These are phyloP conservation scores for Microdochium trichocladiopsis DNA, from an alignment of 2,329 filamentous ascomycete species.

Conservation along the genomic window DNA sequence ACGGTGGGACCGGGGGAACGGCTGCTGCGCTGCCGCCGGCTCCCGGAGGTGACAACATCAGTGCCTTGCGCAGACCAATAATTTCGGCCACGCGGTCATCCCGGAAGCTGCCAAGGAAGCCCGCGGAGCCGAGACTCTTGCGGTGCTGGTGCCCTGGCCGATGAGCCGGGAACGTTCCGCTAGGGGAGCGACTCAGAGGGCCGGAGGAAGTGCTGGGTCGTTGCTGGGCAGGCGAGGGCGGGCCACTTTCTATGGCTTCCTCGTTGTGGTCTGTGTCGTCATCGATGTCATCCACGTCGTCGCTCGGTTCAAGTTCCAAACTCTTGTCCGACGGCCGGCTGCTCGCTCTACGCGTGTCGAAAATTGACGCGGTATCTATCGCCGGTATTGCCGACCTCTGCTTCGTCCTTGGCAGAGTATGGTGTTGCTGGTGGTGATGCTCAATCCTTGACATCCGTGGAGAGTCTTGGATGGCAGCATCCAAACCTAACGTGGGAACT, in stretches of 20 bases:
- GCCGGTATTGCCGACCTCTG: background rate
- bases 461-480: background rate
- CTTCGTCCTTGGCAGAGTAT: constrained; percentile 1
- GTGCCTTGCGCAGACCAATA: constrained; percentile 12
- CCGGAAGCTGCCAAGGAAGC: constrained; percentile 17
- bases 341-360: background rate
- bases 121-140: constrained; percentile 21
- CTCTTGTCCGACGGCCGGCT: too few relatives aligned
- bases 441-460: background rate
- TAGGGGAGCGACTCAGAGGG: background rate
- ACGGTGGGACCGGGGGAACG: background rate
- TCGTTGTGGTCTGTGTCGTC: background rate
- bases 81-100: constrained; percentile 15
- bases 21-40: background rate
- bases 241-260: background rate
- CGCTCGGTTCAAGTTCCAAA: too few relatives aligned
- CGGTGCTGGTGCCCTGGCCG: constrained; percentile 6
- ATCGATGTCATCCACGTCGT: constrained; percentile 1
- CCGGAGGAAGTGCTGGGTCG: constrained; percentile 1
- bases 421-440: background rate
- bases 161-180: background rate
- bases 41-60: constrained; percentile 10
- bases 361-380: background rate
- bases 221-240: background rate
- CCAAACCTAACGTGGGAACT: background rate